Percentiles rank a stretch among this genome's conserved stretches.
These are phyloP conservation scores for Cyphellophora europaea DNA, from an alignment of 2,329 filamentous ascomycete genomes.

Conservation along the genomic window DNA sequence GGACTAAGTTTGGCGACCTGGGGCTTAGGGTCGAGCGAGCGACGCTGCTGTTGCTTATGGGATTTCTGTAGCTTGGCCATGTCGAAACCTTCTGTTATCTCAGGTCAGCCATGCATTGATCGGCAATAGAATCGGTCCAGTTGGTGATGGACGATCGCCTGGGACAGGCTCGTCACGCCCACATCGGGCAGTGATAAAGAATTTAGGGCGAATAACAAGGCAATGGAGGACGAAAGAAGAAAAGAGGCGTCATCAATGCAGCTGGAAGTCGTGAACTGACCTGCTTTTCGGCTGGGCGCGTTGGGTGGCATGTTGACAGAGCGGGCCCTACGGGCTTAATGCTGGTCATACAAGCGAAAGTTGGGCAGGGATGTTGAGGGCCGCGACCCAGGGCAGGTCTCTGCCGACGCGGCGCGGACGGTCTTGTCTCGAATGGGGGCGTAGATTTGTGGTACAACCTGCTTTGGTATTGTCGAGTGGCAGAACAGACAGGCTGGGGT, in stretches of 20 bases:
- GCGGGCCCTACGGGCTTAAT: too few species aligned
- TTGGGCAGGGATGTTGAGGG: too few species aligned
- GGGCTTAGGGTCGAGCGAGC: slow-evolving; percentile 10
- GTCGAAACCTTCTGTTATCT: slow-evolving; percentile 16
- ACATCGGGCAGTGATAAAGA: slow-evolving; percentile 1
- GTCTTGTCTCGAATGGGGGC: too few species aligned
- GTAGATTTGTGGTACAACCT: too few species aligned
- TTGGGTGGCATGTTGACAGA: not conserved
- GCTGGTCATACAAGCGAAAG: too few species aligned
- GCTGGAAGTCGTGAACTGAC: not conserved
- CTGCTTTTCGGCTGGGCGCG: not conserved
- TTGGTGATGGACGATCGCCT: not conserved
- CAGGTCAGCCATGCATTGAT: slow-evolving; percentile 7
- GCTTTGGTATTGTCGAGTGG: too few species aligned
- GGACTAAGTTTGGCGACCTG: slow-evolving; percentile 18
- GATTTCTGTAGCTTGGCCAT: slow-evolving; percentile 19
- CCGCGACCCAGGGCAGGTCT: too few species aligned
- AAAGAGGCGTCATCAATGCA: not conserved
- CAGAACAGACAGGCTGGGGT: too few species aligned
- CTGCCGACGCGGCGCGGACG: too few species aligned
- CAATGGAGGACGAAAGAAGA: not conserved
- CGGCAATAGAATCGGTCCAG: not conserved
- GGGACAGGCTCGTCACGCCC: too few species aligned
- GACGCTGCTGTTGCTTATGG: slow-evolving; percentile 16
- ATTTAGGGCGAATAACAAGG: not conserved